These are phyloP conservation scores for Russula dissimulans DNA, from an alignment of 768 basidiomycete species.

Conservation along the genomic window DNA sequence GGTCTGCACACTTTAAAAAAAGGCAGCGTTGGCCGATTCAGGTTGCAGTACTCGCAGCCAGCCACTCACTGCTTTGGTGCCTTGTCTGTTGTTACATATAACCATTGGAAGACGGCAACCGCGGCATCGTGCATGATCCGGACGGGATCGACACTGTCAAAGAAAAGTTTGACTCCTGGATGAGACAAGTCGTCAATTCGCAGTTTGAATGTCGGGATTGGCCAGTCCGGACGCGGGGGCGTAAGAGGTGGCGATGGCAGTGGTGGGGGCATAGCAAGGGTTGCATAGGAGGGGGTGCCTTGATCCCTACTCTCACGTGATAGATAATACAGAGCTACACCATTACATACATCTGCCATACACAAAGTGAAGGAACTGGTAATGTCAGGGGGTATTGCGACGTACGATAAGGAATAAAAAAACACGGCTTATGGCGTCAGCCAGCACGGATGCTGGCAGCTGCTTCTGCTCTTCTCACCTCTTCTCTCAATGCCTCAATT, in stretches of 20 bases:
- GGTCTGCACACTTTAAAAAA: conserved; percentile 22
- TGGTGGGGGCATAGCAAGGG: background rate
- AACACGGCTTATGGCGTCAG: background rate
- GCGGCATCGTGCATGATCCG: conserved; percentile 28
- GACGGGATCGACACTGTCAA: conserved; percentile 38
- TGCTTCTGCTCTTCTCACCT: conserved; percentile 59
- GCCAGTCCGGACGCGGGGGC: conserved; percentile 30
- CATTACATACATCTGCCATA: too few relatives aligned
- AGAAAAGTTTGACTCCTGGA: conserved; percentile 45
- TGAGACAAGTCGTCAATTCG: conserved; percentile 48
- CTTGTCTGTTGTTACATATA: conserved; percentile 15
- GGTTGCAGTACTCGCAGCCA: background rate
- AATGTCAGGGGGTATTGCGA: background rate
- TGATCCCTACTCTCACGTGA: background rate
- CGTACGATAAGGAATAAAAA: background rate
- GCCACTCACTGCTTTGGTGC: conserved; percentile 15
- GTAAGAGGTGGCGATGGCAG: conserved; percentile 1
- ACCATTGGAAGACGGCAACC: conserved; percentile 9
- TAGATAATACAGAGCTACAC: background rate
- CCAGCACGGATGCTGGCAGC: conserved; percentile 45
- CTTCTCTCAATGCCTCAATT: conserved; percentile 55
- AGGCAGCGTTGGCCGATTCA: background rate
- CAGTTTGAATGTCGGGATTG: conserved; percentile 43
- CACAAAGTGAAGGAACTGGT: background rate
- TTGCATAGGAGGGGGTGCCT: background rate